phyloP scores from a whole-genome alignment of 2,329 filamentous ascomycete genomes.

The Arthroderma sp. region DNA sequence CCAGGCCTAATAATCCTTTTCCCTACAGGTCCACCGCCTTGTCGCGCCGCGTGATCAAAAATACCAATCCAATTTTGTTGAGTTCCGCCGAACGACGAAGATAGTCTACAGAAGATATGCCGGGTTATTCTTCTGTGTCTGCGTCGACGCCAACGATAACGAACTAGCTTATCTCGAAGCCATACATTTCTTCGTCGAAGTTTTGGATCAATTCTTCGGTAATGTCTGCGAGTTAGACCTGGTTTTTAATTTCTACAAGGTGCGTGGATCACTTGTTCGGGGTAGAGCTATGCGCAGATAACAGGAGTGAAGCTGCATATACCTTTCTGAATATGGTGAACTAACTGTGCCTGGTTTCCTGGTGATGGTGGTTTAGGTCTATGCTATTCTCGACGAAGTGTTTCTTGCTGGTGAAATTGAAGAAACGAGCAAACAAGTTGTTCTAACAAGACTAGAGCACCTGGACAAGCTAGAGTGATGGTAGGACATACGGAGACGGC shows the following conservation, averaged over 20 bases:
- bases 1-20: background rate
- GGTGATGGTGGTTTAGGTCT: conserved; percentile 47
- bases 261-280: conserved; percentile 19
- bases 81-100: conserved; percentile 60
- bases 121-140: conserved; percentile 97
- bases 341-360: background rate
- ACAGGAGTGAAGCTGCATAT: background rate
- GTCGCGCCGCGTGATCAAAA: conserved; percentile 97
- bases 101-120: conserved; percentile 96
- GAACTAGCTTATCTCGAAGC: conserved; percentile 93
- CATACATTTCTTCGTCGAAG: conserved; percentile 98
- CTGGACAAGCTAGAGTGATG: conserved; percentile 82
- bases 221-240: conserved; percentile 98
- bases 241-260: conserved; percentile 60
- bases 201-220: conserved; percentile 95
- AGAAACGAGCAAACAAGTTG: conserved; percentile 97
- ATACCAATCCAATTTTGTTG: conserved; percentile 99
- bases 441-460: conserved; percentile 85
- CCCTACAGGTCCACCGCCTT: conserved; percentile 71
- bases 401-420: conserved; percentile 96
- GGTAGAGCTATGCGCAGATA: background rate
- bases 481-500: background rate
- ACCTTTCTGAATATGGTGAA: background rate
- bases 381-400: conserved; percentile 95
- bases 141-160: conserved; percentile 97